A percentile compares a stretch with the other conserved stretches of the same genome.
phyloP scores from a whole-genome alignment of 441 rosid species.

The Mallotus repandus region DNA sequence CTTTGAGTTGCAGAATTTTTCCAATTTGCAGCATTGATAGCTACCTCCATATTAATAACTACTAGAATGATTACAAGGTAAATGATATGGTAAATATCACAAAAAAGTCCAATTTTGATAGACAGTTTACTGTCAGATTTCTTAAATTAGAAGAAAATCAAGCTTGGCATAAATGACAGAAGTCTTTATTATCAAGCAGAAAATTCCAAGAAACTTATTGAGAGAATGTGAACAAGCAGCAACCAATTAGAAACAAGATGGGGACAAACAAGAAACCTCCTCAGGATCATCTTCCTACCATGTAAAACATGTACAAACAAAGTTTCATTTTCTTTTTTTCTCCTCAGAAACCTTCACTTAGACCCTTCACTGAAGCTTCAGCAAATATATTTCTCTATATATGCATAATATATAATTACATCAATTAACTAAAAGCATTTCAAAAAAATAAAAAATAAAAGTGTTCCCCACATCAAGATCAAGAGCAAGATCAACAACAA shows the following conservation, averaged over 20 bases:
- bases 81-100: no score
- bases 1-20: no score
- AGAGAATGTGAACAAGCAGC: not conserved
- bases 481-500: not conserved
- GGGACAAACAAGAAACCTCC: constrained; percentile 4
- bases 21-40: no score
- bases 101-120: not conserved
- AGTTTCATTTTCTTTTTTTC: no score
- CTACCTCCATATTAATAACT: no score
- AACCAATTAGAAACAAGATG: not conserved
- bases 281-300: constrained; percentile 3
- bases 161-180: no score
- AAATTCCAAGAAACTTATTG: not conserved
- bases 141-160: not conserved
- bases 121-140: not conserved
- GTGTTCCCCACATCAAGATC: not conserved
- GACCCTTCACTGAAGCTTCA: constrained; percentile 2
- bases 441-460: not conserved
- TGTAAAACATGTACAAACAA: not conserved
- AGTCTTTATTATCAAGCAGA: not conserved
- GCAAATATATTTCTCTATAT: no score
- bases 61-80: no score
- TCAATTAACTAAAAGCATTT: not conserved
- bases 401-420: not conserved
- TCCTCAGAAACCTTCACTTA: not conserved